Evolutionary conservation across 108 stramenopile species (phyloP).

Genomic region (Pseudonitzschia pungens): DNA sequence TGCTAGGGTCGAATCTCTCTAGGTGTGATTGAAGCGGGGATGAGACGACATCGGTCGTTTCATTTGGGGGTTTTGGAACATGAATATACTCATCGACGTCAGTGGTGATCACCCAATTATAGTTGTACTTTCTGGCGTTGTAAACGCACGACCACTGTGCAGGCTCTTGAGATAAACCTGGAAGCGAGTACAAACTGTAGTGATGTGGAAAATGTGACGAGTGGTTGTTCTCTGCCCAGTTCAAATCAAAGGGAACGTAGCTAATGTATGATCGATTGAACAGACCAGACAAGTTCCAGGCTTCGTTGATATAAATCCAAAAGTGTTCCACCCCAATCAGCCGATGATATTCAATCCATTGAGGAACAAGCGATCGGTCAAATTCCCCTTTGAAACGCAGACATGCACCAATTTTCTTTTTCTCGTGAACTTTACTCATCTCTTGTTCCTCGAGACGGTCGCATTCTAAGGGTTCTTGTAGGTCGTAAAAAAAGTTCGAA

Average conservation of each 20-base stretch:
- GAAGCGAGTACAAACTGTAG: background rate
- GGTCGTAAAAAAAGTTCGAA: background rate
- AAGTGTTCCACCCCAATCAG: constrained; percentile 40
- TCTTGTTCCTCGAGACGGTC: constrained; percentile 9
- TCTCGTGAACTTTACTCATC: background rate
- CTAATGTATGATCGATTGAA: constrained; percentile 17
- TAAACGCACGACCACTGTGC: constrained; percentile 16
- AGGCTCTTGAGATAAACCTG: constrained; percentile 4
- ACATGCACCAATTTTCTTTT: constrained; percentile 18
- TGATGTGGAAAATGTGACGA: background rate
- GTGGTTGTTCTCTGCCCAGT: constrained; percentile 6
- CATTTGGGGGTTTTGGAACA: constrained; percentile 1
- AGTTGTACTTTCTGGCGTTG: constrained; percentile 15
- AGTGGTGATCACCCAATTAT: constrained; percentile 27
- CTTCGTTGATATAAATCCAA: constrained; percentile 32
- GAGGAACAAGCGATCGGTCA: constrained; percentile 13
- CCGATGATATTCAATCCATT: constrained; percentile 43
- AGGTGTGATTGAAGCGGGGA: background rate
- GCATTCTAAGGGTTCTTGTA: constrained; percentile 8
- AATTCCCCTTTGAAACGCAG: constrained; percentile 11
- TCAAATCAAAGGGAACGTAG: constrained; percentile 25
- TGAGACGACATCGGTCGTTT: background rate
- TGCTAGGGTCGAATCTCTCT: background rate
- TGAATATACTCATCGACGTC: constrained; percentile 35
- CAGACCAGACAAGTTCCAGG: constrained; percentile 15